These are phyloP conservation scores for Emmonsiellopsis sp. DNA, from an alignment of 2,329 filamentous ascomycete species.

Conservation along the genomic window DNA sequence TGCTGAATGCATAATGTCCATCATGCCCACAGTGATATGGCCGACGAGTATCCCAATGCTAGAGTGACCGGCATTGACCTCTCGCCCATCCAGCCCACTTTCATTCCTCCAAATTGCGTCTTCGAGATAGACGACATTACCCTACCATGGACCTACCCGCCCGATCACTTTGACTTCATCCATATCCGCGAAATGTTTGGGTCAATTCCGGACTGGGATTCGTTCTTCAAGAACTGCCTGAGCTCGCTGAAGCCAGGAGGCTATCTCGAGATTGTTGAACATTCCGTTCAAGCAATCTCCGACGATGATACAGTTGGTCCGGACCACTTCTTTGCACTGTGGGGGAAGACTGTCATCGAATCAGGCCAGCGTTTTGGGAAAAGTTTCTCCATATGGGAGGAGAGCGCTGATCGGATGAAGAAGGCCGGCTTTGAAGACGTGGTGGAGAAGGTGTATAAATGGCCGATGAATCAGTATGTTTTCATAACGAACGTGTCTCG, in stretches of 20 bases:
- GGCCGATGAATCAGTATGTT: slow-evolving; percentile 23
- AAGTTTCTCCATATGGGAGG: slow-evolving; percentile 15
- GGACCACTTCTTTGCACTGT: slow-evolving; percentile 12
- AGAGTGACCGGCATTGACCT: slow-evolving; percentile 39
- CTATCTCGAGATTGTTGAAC: slow-evolving; percentile 28
- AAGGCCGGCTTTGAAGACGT: slow-evolving; percentile 38
- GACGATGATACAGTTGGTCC: slow-evolving; percentile 15
- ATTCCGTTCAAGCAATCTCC: slow-evolving; percentile 13
- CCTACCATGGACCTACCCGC: slow-evolving; percentile 31
- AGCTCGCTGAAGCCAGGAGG: slow-evolving; percentile 28
- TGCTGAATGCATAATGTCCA: slow-evolving; percentile 3
- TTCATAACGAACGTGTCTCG: no score
- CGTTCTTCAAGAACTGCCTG: slow-evolving; percentile 28
- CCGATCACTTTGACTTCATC: slow-evolving; percentile 34
- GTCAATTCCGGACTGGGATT: slow-evolving; percentile 37
- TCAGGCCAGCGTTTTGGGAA: slow-evolving; percentile 15
- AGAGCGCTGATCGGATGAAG: slow-evolving; percentile 20
- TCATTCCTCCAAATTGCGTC: slow-evolving; percentile 35
- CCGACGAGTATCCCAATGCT: slow-evolving; percentile 28
- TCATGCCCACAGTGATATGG: slow-evolving; percentile 17
- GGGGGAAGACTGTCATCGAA: slow-evolving; percentile 13
- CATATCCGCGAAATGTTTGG: slow-evolving; percentile 39
- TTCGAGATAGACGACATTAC: slow-evolving; percentile 41
- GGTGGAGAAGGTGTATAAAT: slow-evolving; percentile 30
- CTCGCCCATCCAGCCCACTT: slow-evolving; percentile 40